A percentile compares a stretch with the other conserved stretches of the same genome.
phyloP scores from a whole-genome alignment of 164 flowering plant species.

The Nymphaea thermarum region DNA sequence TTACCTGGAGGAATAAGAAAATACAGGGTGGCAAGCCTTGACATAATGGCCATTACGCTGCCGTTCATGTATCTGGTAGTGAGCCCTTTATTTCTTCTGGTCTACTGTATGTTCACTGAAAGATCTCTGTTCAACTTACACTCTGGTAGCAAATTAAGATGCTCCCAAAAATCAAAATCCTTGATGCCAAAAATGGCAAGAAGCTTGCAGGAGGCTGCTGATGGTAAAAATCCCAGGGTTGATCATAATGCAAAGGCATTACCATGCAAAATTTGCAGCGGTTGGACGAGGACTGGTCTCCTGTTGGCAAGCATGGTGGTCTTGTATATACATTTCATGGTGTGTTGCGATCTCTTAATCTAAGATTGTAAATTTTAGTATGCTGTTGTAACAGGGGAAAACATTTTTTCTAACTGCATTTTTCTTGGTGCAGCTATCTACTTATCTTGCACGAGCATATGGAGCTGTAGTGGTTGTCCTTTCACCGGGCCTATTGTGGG shows the following conservation, averaged over 20 bases:
- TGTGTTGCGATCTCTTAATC: background rate
- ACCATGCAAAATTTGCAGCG: constrained; percentile 5
- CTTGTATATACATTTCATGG: constrained; percentile 10
- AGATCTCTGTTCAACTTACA: constrained; percentile 9
- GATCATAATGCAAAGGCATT: background rate
- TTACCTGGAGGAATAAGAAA: background rate
- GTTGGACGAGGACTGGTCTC: constrained; percentile 10
- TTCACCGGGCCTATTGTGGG: constrained; percentile 8
- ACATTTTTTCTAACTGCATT: background rate
- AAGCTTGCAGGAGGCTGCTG: background rate
- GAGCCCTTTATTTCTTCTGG: constrained; percentile 6
- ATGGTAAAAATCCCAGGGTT: background rate
- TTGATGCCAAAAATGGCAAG: constrained; percentile 1
- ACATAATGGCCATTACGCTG: constrained; percentile 7
- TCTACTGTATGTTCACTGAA: constrained; percentile 10
- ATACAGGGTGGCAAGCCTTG: constrained; percentile 6
- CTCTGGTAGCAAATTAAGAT: constrained; percentile 5
- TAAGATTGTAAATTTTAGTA: background rate
- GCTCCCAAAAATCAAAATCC: constrained; percentile 1
- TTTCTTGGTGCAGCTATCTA: constrained; percentile 8
- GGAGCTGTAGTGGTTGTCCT: constrained; percentile 3
- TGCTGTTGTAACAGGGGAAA: background rate
- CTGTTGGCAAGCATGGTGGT: constrained; percentile 4
- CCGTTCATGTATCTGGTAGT: constrained; percentile 13
- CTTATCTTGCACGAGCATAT: constrained; percentile 7